Base-by-base conservation (phyloP, 768 basidiomycete species). In the Suillus subluteus region DNA sequence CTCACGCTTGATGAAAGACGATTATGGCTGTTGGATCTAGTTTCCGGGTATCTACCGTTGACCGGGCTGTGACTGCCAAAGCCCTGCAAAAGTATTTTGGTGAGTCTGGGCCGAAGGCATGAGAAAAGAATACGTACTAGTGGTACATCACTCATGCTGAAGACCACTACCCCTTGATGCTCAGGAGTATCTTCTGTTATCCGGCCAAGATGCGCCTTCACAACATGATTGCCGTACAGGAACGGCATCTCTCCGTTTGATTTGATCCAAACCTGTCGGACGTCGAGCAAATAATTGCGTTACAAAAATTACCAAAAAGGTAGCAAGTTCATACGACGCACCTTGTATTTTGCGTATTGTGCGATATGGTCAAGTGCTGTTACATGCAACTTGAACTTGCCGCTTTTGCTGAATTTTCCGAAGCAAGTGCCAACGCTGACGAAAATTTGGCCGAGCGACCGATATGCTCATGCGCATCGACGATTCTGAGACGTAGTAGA, bases 181-280 rank as follows among this genome's bases (percentile, higher is more conserved):
- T 99, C 98, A 13, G 97, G 96, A 3, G 96, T 97, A 74, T 99
- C 98, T 76, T 99, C 98, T 58, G 98, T 98, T 76, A 99, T 98
- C 67, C 97, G 87, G 21, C 98, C 98, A n/a, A 99, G 83, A 79
- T 99, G 98, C 11, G 98, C 98, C 80, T 99, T 99, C 69, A 98
- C 87, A 66, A 99, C 91, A 80, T 99, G 96, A 75, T 99, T 99
- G 65, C 98, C 98, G 74, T 99, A 99, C 44, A 99, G 81, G 85
- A 97, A 99, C 1, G 98, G 98, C 91, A 99, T 97, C 80, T 99
- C 98, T 74, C 98, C 98, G 70, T 99, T 97, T 32, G 96, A 91
- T 79, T 99, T 99, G 76, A 99, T 95, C 98, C 98, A 99, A 21
- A 99, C 87, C 97, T 98, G 67, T 5, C 21, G 18, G 18, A 40